Conservation (phyloP, 345 rosid species). For the Eucalyptus microcorys region DNA sequence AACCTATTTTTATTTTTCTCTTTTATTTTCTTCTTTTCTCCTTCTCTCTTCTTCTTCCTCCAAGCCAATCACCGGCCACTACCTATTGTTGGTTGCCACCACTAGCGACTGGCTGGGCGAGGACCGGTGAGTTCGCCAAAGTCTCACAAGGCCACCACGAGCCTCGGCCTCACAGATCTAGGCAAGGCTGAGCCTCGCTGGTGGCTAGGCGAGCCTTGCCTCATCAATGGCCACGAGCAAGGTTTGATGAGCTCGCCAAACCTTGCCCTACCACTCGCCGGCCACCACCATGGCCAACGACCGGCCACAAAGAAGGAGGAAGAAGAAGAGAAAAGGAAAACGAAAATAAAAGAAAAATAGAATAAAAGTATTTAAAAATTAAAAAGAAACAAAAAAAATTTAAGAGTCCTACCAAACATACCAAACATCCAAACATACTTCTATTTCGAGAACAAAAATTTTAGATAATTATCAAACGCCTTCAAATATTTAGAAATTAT, state of each 20-base stretch:
- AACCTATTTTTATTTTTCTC: too few relatives aligned
- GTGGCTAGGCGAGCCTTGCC: too few relatives aligned
- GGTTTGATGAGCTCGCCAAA: accelerated
- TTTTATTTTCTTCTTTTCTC: too few relatives aligned
- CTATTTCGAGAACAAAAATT: accelerated
- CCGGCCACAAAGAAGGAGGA: accelerated
- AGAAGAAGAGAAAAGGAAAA: accelerated
- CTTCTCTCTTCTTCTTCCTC: too few relatives aligned
- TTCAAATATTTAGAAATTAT: accelerated
- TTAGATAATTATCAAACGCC: accelerated
- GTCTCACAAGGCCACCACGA: too few relatives aligned
- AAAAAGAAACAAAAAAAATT: too few relatives aligned
- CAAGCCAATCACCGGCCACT: accelerated
- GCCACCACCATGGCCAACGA: accelerated
- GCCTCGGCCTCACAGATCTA: accelerated
- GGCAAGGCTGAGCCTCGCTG: accelerated
- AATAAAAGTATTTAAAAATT: too few relatives aligned
- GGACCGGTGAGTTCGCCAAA: accelerated
- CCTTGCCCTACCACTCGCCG: too few relatives aligned
- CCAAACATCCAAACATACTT: accelerated
- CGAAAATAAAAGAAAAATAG: accelerated
- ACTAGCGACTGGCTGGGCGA: too few relatives aligned
- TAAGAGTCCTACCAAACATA: accelerated
- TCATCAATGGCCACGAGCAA: accelerated
- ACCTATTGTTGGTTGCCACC: accelerated